A percentile compares a stretch with the other conserved stretches of the same genome.
Evolutionary conservation across 345 rosid species (phyloP).

Genomic region (Erodium maritimum): DNA sequence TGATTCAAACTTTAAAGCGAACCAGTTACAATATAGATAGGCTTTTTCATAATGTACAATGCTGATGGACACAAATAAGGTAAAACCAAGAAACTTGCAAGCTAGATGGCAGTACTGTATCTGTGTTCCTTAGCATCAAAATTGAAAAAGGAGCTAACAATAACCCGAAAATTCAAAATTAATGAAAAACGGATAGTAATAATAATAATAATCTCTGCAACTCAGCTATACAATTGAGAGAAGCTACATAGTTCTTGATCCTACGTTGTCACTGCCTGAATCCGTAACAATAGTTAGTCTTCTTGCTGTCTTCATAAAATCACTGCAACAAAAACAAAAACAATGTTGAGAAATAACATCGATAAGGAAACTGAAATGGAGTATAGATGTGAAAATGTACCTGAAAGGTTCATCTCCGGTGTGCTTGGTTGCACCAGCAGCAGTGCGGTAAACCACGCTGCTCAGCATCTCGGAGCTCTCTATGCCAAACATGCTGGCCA

Average conservation of each 20-base stretch:
- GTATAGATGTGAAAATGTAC: constrained; percentile 14
- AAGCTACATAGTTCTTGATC: not conserved
- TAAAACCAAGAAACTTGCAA: not conserved
- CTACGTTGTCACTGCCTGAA: constrained; percentile 42
- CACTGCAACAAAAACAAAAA: constrained; percentile 31
- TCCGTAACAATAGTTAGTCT: constrained; percentile 62
- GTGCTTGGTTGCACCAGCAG: constrained; percentile 47
- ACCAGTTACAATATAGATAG: too few species aligned
- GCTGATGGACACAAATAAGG: too few species aligned
- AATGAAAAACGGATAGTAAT: too few species aligned
- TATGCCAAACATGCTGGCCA: constrained; percentile 66
- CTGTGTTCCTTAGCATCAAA: not conserved
- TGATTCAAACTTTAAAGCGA: too few species aligned
- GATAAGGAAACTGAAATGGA: not conserved
- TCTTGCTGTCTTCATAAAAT: constrained; percentile 73
- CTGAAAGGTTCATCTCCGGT: constrained; percentile 82
- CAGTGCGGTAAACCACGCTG: constrained; percentile 54
- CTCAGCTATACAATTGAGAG: not conserved
- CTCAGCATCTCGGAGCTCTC: constrained; percentile 52
- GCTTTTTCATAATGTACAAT: too few species aligned
- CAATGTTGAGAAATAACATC: not conserved
- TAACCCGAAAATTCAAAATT: not conserved
- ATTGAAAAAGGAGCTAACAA: not conserved
- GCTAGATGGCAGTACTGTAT: not conserved
- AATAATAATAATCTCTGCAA: too few species aligned